Percentiles rank a stretch among this genome's conserved stretches.
Conservation (phyloP, 768 basidiomycete species). For the Suillus subaureus region DNA sequence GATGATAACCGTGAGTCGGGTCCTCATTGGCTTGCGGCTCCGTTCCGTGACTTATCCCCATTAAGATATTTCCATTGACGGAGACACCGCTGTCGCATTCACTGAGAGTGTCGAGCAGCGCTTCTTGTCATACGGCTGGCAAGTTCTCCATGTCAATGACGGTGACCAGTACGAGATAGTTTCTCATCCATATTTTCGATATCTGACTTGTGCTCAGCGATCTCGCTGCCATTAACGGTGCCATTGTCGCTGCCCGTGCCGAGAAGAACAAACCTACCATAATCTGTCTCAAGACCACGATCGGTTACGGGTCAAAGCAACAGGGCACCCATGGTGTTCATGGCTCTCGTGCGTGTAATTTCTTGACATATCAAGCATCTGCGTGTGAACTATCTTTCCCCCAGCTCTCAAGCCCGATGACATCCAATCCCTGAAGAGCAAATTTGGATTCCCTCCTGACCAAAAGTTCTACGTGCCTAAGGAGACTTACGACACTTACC, state of each 20-base stretch:
- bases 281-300: conserved; percentile 85
- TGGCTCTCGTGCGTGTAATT: conserved; percentile 75
- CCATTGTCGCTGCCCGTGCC: conserved; percentile 76
- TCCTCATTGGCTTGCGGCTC: conserved; percentile 4
- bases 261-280: conserved; percentile 85
- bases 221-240: conserved; percentile 71
- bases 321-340: conserved; percentile 96
- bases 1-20: conserved; percentile 86
- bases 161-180: conserved; percentile 64
- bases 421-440: conserved; percentile 78
- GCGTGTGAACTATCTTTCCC: conserved; percentile 12
- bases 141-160: conserved; percentile 81
- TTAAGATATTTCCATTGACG: conserved; percentile 93
- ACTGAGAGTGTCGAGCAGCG: conserved; percentile 91
- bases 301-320: conserved; percentile 91
- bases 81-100: conserved; percentile 89
- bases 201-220: conserved; percentile 51
- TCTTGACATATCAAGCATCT: conserved; percentile 4
- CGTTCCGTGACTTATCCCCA: conserved; percentile 1
- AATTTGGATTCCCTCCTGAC: conserved; percentile 80
- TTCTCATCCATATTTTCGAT: neutral
- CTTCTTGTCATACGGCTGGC: conserved; percentile 93
- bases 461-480: conserved; percentile 78
- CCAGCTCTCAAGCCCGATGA: conserved; percentile 92
- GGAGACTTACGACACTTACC: conserved; percentile 71